A percentile compares a stretch with the other conserved stretches of the same genome.
Conservation (phyloP, 1,284 basidiomycete genomes). For the Cystobasidium slooffiae region DNA sequence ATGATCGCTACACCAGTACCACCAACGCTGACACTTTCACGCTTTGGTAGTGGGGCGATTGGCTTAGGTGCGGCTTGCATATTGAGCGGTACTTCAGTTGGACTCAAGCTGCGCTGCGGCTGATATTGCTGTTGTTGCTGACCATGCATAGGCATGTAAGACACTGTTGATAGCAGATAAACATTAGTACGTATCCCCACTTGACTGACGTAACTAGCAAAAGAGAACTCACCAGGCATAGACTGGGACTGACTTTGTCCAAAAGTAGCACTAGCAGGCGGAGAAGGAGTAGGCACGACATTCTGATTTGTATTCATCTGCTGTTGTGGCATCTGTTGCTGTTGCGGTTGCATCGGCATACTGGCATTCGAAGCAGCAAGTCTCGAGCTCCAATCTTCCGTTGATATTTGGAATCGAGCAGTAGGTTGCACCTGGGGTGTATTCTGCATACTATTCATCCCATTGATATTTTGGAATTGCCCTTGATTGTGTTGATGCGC, state of each 20-base stretch:
- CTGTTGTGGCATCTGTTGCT: not conserved
- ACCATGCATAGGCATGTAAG: not conserved
- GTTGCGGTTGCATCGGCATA: not conserved
- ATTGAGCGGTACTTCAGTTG: not conserved
- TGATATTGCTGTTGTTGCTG: conserved; percentile 2
- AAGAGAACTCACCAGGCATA: conserved; percentile 1
- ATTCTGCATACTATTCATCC: not conserved
- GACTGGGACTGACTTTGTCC: not conserved
- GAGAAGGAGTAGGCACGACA: too few species aligned
- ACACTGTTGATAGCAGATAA: too few species aligned
- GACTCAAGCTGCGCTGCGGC: not conserved
- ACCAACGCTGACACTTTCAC: not conserved
- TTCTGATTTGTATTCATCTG: too few species aligned
- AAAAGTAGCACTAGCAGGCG: too few species aligned
- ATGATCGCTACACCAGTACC: conserved; percentile 2
- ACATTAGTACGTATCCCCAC: not conserved
- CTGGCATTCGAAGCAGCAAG: not conserved
- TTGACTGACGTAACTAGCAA: not conserved
- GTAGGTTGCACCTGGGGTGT: not conserved
- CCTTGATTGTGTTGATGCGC: too few species aligned
- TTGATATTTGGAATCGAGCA: conserved; percentile 6
- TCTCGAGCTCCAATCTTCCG: conserved; percentile 14
- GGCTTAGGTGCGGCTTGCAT: not conserved
- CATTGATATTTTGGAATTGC: too few species aligned
- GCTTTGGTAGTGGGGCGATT: conserved; percentile 11